A percentile compares a stretch with the other conserved stretches of the same genome.
Evolutionary conservation across 2,329 filamentous ascomycete genomes (phyloP).

Genomic region (Metarhizium album): DNA sequence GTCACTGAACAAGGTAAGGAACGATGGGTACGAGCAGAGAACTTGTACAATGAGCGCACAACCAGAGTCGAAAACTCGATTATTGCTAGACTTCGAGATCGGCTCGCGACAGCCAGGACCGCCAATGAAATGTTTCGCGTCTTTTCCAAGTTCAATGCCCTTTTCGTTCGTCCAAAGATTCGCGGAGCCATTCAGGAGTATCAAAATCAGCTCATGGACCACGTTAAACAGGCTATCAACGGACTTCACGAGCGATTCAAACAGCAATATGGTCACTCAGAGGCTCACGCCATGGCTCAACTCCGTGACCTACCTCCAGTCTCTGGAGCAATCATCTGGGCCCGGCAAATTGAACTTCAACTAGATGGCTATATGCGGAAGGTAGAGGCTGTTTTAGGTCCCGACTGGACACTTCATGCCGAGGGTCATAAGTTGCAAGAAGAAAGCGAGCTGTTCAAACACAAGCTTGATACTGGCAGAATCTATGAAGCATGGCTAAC

Average conservation of each 20-base stretch:
- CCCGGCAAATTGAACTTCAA: conserved; percentile 91
- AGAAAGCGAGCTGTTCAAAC: conserved; percentile 87
- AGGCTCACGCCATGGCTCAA: conserved; percentile 96
- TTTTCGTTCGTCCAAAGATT: conserved; percentile 98
- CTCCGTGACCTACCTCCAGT: conserved; percentile 91
- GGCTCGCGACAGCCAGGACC: conserved; percentile 88
- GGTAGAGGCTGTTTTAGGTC: conserved; percentile 93
- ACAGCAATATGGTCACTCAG: conserved; percentile 95
- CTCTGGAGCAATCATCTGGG: conserved; percentile 95
- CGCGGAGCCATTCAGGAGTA: conserved; percentile 96
- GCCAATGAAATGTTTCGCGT: conserved; percentile 99
- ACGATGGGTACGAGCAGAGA: conserved; percentile 87
- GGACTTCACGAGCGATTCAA: conserved; percentile 94
- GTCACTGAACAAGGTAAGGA: conserved; percentile 83
- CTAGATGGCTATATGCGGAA: conserved; percentile 96
- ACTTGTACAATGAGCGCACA: conserved; percentile 93
- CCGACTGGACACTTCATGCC: conserved; percentile 87
- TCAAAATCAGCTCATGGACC: conserved; percentile 94
- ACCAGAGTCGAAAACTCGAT: conserved; percentile 98
- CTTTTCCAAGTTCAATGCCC: conserved; percentile 98
- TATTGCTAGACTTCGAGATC: conserved; percentile 84
- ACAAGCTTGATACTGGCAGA: conserved; percentile 86
- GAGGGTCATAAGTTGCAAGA: conserved; percentile 90
- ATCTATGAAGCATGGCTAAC: conserved; percentile 95
- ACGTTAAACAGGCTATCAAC: conserved; percentile 92